phyloP scores from a whole-genome alignment of 1,284 basidiomycete genomes.

The Vanrija pseudolonga region DNA sequence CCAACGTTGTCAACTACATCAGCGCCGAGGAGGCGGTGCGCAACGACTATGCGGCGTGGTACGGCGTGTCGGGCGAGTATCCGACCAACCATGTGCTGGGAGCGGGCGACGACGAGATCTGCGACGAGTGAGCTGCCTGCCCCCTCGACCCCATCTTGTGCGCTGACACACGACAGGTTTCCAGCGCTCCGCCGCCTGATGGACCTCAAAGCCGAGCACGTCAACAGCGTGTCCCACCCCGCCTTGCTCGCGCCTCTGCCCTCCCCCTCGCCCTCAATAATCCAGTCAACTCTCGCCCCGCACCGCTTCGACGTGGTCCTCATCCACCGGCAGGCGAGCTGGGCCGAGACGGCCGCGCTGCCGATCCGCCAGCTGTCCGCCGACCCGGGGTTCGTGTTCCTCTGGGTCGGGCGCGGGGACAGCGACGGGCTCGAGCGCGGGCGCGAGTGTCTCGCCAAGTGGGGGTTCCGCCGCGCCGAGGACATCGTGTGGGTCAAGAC shows the following conservation, averaged over 20 bases:
- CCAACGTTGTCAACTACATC: conserved; percentile 61
- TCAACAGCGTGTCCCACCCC: conserved; percentile 35
- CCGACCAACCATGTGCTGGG: conserved; percentile 87
- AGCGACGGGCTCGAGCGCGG: conserved; percentile 89
- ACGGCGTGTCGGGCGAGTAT: conserved; percentile 84
- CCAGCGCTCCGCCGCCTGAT: conserved; percentile 82
- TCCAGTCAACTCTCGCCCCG: conserved; percentile 11
- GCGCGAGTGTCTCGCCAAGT: conserved; percentile 81
- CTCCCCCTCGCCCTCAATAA: background rate
- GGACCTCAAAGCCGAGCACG: conserved; percentile 62
- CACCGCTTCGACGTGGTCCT: conserved; percentile 84
- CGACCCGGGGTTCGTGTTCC: conserved; percentile 87
- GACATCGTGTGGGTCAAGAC: conserved; percentile 98
- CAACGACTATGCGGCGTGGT: conserved; percentile 89
- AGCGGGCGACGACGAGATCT: conserved; percentile 75
- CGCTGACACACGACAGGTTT: conserved; percentile 59
- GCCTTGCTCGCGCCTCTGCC: conserved; percentile 37
- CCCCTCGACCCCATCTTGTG: no score
- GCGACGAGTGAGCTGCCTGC: conserved; percentile 72
- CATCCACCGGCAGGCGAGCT: conserved; percentile 72
- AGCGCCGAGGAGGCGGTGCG: conserved; percentile 90
- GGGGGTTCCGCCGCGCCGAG: conserved; percentile 94
- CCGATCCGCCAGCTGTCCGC: conserved; percentile 80
- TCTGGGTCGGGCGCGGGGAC: conserved; percentile 93
- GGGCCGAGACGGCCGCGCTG: conserved; percentile 74